phyloP scores from a whole-genome alignment of 2,329 filamentous ascomycete species.

The Neonectria magnoliae region DNA sequence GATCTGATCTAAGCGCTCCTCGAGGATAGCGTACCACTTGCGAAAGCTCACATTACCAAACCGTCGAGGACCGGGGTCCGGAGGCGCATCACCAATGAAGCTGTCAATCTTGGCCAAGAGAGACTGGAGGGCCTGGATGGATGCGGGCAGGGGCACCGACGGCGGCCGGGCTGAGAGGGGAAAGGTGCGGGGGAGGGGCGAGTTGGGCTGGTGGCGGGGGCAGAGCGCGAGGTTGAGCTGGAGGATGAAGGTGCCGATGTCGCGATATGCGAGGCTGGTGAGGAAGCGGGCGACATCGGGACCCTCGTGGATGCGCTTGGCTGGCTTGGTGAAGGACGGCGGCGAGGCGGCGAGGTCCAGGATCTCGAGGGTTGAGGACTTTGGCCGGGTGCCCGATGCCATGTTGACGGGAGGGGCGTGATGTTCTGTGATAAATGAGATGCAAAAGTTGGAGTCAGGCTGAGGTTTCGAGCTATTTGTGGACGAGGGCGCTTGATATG shows the following conservation, averaged over 20 bases:
- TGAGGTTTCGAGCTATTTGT: neutral
- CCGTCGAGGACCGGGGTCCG: constrained; percentile 83
- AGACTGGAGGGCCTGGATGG: constrained; percentile 71
- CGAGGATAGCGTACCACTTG: constrained; percentile 79
- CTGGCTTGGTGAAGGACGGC: constrained; percentile 71
- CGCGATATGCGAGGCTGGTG: constrained; percentile 81
- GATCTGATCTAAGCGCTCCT: constrained; percentile 60
- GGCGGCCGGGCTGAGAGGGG: constrained; percentile 53
- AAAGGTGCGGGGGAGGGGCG: constrained; percentile 52
- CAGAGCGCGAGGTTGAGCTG: constrained; percentile 91
- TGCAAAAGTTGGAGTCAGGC: neutral
- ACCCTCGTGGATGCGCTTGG: constrained; percentile 86
- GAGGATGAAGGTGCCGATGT: constrained; percentile 86
- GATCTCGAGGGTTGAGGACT: constrained; percentile 51
- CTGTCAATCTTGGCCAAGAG: constrained; percentile 72
- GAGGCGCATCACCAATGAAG: constrained; percentile 81
- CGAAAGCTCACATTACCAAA: constrained; percentile 95
- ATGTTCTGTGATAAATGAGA: neutral
- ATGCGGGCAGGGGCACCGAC: constrained; percentile 50
- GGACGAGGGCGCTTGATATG: neutral
- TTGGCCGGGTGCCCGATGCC: constrained; percentile 34
- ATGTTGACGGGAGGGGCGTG: constrained; percentile 23
- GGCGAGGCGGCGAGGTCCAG: constrained; percentile 59
- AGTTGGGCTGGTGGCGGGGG: constrained; percentile 65
- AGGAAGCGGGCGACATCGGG: constrained; percentile 85